phyloP scores from a whole-genome alignment of 2,329 filamentous ascomycete species.

The Ampelomyces quisqualis region DNA sequence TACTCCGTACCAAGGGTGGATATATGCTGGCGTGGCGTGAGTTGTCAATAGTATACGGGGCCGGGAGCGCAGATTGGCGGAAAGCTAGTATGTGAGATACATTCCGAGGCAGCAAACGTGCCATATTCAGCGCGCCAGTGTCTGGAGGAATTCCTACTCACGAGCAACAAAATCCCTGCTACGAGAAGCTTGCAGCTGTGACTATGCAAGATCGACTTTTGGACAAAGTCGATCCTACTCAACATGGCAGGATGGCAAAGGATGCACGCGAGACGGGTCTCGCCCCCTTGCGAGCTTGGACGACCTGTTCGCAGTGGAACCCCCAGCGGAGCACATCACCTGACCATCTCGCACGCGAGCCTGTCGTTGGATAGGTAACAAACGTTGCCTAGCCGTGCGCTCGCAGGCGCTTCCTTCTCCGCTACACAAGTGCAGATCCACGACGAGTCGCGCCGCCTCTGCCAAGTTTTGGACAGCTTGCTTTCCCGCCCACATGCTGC shows the following conservation, averaged over 20 bases:
- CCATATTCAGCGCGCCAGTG: no score
- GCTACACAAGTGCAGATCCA: background rate
- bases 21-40: slow-evolving; percentile 1
- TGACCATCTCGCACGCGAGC: background rate
- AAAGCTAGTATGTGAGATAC: no score
- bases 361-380: background rate
- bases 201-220: background rate
- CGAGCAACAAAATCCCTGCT: no score
- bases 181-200: background rate
- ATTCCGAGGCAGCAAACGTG: no score
- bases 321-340: slow-evolving; percentile 1
- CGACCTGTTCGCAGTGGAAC: background rate
- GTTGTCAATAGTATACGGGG: background rate
- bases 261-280: background rate
- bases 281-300: background rate
- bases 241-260: no score
- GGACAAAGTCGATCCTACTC: background rate
- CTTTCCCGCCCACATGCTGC: slow-evolving; percentile 1
- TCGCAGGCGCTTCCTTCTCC: background rate
- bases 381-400: background rate
- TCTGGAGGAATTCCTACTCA: no score
- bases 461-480: background rate
- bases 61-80: background rate
- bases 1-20: background rate
- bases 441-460: background rate